A percentile compares a stretch with the other conserved stretches of the same genome.
These are phyloP conservation scores for Terfezia boudieri DNA, from an alignment of 495 filamentous ascomycete species.

Conservation along the genomic window DNA sequence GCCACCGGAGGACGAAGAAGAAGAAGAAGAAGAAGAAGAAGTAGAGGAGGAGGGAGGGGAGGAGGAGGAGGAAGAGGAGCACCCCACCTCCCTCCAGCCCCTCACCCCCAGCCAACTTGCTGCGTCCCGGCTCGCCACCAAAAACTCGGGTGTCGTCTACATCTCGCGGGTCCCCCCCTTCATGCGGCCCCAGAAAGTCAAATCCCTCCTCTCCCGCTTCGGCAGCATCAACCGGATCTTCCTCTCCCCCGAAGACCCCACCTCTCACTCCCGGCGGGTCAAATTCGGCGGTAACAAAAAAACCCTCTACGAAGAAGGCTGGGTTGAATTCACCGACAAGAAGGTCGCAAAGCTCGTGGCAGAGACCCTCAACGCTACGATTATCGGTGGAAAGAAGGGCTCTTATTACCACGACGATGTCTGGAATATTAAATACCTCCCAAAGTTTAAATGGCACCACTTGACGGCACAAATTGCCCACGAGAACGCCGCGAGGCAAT, in stretches of 20 bases:
- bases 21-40: background rate
- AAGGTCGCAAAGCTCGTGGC: slow-evolving; percentile 62
- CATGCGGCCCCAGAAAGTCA: slow-evolving; percentile 70
- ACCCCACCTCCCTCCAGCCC: slow-evolving; percentile 21
- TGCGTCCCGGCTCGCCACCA: slow-evolving; percentile 32
- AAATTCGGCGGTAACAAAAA: slow-evolving; percentile 69
- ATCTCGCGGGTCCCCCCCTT: slow-evolving; percentile 82
- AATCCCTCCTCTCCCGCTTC: slow-evolving; percentile 51
- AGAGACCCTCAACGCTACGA: slow-evolving; percentile 65
- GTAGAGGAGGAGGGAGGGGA: slow-evolving; percentile 20
- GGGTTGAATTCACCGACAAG: slow-evolving; percentile 68
- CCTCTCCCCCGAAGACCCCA: slow-evolving; percentile 55
- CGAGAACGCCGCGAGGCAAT: slow-evolving; percentile 65
- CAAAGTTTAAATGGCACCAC: slow-evolving; percentile 62
- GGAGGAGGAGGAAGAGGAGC: slow-evolving; percentile 16
- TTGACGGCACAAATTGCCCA: slow-evolving; percentile 25
- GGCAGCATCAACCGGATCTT: slow-evolving; percentile 70
- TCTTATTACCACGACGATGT: slow-evolving; percentile 83
- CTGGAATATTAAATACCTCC: slow-evolving; percentile 68
- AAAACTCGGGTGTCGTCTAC: slow-evolving; percentile 61
- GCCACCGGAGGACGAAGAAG: background rate
- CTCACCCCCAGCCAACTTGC: slow-evolving; percentile 37
- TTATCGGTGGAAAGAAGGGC: slow-evolving; percentile 59
- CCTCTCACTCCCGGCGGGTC: slow-evolving; percentile 34
- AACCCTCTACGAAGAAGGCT: slow-evolving; percentile 68